A percentile compares a stretch with the other conserved stretches of the same genome.
Evolutionary conservation across 495 filamentous ascomycete species (phyloP).

Genomic region (Melanomma pulvis-pyrius): DNA sequence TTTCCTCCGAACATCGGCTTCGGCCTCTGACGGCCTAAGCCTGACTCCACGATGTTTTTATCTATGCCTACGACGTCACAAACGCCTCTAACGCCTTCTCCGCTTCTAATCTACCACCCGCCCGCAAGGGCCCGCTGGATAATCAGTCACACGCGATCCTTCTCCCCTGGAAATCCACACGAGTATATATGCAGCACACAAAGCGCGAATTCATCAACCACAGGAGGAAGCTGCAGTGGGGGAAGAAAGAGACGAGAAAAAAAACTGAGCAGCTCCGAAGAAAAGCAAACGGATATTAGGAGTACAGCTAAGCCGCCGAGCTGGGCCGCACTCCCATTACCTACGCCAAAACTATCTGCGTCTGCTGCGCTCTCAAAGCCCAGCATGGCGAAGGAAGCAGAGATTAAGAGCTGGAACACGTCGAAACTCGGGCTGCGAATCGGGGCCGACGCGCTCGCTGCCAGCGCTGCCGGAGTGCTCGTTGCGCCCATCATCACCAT

Average conservation of each 20-base stretch:
- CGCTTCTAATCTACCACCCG: not conserved
- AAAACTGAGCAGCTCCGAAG: not conserved
- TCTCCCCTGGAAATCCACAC: not conserved
- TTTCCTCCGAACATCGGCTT: not conserved
- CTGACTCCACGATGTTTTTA: not conserved
- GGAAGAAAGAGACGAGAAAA: not conserved
- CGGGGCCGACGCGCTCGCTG: slow-evolving; percentile 72
- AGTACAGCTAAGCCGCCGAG: slow-evolving; percentile 5
- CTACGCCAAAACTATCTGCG: not conserved
- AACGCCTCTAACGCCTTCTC: not conserved
- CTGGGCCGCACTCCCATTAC: not conserved
- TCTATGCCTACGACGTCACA: not conserved
- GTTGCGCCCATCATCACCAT: slow-evolving; percentile 87
- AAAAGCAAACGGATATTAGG: not conserved
- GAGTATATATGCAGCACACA: slow-evolving; percentile 21
- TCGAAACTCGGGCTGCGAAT: slow-evolving; percentile 68
- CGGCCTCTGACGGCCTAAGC: too few species aligned
- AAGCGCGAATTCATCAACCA: slow-evolving; percentile 22
- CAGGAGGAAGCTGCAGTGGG: slow-evolving; percentile 29
- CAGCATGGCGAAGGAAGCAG: not conserved
- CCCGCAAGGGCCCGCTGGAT: not conserved
- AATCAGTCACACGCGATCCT: not conserved
- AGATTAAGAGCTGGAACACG: slow-evolving; percentile 67
- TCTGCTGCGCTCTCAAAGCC: not conserved
- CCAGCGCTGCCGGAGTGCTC: slow-evolving; percentile 74